Evolutionary conservation across 2,329 filamentous ascomycete species (phyloP).

Genomic region (Aspergillus thermomutatus): DNA sequence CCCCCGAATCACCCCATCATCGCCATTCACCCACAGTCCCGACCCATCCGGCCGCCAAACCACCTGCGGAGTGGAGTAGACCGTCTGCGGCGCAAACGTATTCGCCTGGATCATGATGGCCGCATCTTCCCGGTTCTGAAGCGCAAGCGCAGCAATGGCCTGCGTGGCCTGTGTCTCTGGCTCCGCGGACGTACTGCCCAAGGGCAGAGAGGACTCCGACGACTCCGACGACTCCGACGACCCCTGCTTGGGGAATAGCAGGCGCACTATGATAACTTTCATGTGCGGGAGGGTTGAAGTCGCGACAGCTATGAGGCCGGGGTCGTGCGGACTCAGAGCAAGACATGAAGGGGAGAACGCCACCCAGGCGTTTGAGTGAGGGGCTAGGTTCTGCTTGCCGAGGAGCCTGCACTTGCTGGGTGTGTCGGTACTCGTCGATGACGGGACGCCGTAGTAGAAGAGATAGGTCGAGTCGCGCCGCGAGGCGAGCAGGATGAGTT

Average conservation of each 20-base stretch:
- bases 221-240: conserved; percentile 12
- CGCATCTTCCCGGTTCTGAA: conserved; percentile 56
- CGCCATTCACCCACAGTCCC: conserved; percentile 63
- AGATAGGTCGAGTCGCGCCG: conserved; percentile 58
- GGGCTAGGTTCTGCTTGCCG: conserved; percentile 59
- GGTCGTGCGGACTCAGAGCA: conserved; percentile 53
- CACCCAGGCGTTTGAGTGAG: conserved; percentile 62
- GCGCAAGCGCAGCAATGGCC: conserved; percentile 47
- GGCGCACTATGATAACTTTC: conserved; percentile 59
- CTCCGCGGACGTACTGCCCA: conserved; percentile 9
- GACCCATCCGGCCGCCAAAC: conserved; percentile 60
- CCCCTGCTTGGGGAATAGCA: conserved; percentile 48
- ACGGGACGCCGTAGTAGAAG: conserved; percentile 50
- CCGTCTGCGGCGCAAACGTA: conserved; percentile 61
- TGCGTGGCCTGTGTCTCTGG: conserved; percentile 50
- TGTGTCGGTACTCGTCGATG: conserved; percentile 1
- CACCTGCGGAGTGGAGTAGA: conserved; percentile 61
- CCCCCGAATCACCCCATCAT: conserved; percentile 61
- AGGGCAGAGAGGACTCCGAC: neutral
- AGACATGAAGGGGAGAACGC: conserved; percentile 60
- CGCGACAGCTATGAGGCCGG: conserved; percentile 55
- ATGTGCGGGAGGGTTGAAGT: conserved; percentile 60
- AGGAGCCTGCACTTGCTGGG: conserved; percentile 38
- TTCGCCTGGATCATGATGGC: conserved; percentile 59
- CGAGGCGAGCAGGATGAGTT: conserved; percentile 52